Base-by-base conservation (phyloP, 805 yeast genomes). In the Candida dajiaensis region DNA sequence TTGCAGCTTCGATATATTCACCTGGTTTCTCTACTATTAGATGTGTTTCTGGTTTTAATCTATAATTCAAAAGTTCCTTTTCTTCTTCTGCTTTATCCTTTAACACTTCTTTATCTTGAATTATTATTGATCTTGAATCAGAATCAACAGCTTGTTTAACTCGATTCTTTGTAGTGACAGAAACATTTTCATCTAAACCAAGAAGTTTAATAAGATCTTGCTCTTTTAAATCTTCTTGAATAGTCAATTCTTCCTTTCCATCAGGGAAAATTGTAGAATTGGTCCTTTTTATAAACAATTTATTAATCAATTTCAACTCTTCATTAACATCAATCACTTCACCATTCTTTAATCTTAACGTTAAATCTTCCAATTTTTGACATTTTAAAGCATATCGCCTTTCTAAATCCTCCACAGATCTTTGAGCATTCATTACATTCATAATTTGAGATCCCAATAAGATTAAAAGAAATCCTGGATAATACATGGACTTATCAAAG, bases 371-470 rank as follows among this genome's bases (percentile, higher is more conserved):
- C 22, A 75, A 57, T 15, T 70, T 65, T 18, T 56, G 50, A 11
- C 69, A 59, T 55, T 72, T 74, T 29, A 72, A 51, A 2, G 51
- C 39, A 50, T 71, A 66, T 13, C 71, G 58, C 36, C 67, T 58
- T 21, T 68, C 71, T 53, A 75, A 51, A 20, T 69, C 74, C 7
- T 68, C 68, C 25, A 62, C 58, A 13, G 64, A 64, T 35, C 71
- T 67, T 44, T 73, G 69, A 26, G 67, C 61, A 35, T 70, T 68
- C 44, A 72, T 71, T 19, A 76, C 69, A 55, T 73, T 70, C 50
- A 73, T 68, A 9, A 77, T 63, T 53, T 74, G 69, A 1, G 79
- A 71, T 1, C 78, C 72, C 38, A 74, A 70, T 12, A 74, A 53
- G 6, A 77, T 65, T 2, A 74, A 60, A 21, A 74, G 67, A 11